Percentiles rank a stretch among this genome's conserved stretches.
Evolutionary conservation across 768 basidiomycete species (phyloP).

Genomic region (Baorangia bicolor): DNA sequence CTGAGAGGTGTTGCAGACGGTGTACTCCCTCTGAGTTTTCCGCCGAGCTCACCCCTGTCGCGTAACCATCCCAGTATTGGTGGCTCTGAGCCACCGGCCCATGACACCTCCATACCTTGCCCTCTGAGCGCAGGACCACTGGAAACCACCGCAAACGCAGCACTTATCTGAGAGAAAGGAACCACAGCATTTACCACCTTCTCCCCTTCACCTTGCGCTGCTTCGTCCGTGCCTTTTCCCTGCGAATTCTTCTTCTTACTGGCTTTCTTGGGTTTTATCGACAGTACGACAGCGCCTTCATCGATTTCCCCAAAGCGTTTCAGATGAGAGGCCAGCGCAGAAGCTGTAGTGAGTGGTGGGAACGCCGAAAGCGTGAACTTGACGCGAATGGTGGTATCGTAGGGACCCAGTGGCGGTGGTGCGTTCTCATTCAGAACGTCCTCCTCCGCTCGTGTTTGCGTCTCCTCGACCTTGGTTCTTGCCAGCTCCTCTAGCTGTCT

Average conservation of each 20-base stretch:
- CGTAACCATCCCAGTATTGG: constrained; percentile 70
- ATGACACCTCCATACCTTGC: constrained; percentile 67
- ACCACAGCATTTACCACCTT: constrained; percentile 72
- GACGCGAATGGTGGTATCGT: constrained; percentile 75
- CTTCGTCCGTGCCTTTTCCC: constrained; percentile 29
- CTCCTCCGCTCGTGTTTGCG: constrained; percentile 28
- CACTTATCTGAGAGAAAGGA: constrained; percentile 71
- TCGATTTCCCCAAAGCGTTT: constrained; percentile 64
- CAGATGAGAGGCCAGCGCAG: constrained; percentile 41
- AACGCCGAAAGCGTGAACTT: constrained; percentile 63
- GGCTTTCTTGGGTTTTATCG: constrained; percentile 55
- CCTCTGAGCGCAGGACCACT: constrained; percentile 50
- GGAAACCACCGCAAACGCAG: constrained; percentile 75
- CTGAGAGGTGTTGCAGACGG: constrained; percentile 28
- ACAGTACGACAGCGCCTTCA: constrained; percentile 62
- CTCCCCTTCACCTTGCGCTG: constrained; percentile 36
- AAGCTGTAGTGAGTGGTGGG: constrained; percentile 29
- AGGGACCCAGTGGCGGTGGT: constrained; percentile 59
- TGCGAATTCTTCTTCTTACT: constrained; percentile 38
- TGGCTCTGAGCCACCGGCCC: constrained; percentile 74
- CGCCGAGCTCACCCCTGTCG: constrained; percentile 63
- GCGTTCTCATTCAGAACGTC: constrained; percentile 44
- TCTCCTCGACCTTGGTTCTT: constrained; percentile 28
- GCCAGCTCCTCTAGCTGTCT: constrained; percentile 48
- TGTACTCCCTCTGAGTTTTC: background rate